Percentiles rank a stretch among this genome's conserved stretches.
These are phyloP conservation scores for Solanum hybrid DNA, from an alignment of 305 asterid species.

Conservation along the genomic window DNA sequence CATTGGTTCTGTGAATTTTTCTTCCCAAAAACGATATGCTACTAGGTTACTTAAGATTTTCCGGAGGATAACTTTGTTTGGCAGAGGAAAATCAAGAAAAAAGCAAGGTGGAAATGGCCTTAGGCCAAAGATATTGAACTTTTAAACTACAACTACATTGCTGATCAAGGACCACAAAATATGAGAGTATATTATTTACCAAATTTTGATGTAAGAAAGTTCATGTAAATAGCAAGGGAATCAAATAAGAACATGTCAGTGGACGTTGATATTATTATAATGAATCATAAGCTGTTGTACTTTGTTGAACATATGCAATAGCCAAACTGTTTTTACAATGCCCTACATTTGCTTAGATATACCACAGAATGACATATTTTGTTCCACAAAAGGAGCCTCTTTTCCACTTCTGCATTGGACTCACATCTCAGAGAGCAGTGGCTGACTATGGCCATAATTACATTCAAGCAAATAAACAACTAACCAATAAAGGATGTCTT, in stretches of 20 bases:
- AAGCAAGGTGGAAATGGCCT: conserved; percentile 4
- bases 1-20: conserved; percentile 45
- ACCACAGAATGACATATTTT: background rate
- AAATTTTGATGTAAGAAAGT: conserved; percentile 4
- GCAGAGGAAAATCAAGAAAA: conserved; percentile 43
- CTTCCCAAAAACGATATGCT: conserved; percentile 47
- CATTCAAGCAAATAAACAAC: background rate
- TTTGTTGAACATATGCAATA: background rate
- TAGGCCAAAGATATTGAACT: conserved; percentile 13
- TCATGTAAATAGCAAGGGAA: conserved; percentile 4
- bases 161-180: background rate
- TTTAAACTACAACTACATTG: background rate
- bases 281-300: background rate
- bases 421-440: background rate
- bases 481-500: background rate
- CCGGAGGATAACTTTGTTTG: conserved; percentile 36
- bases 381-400: background rate
- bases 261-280: background rate
- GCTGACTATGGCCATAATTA: background rate
- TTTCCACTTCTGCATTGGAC: background rate
- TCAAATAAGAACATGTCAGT: conserved; percentile 1
- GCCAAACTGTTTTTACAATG: background rate
- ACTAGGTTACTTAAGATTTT: conserved; percentile 40
- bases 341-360: background rate
- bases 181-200: background rate